phyloP scores from a whole-genome alignment of 2,329 filamentous ascomycete genomes.

The Fusarium begoniae region DNA sequence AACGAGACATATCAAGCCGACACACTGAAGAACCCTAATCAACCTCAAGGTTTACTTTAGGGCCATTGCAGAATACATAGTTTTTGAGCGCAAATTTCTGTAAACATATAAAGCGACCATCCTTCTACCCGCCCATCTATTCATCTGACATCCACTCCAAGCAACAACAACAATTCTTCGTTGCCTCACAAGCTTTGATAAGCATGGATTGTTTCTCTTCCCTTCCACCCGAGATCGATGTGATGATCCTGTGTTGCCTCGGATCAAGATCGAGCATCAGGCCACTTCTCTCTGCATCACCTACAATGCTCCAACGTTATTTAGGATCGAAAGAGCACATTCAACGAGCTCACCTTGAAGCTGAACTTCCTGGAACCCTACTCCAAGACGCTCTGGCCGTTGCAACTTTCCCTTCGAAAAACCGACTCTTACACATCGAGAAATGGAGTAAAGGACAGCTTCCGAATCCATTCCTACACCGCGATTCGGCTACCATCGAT shows the following conservation, averaged over 20 bases:
- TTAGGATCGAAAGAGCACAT: not conserved
- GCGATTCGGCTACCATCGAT: not conserved
- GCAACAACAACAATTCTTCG: not conserved
- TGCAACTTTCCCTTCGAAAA: not conserved
- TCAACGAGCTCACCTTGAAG: not conserved
- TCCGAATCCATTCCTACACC: not conserved
- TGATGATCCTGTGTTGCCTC: not conserved
- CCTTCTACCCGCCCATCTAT: not conserved
- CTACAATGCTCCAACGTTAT: not conserved
- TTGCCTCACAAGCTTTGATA: not conserved
- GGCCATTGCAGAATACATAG: not conserved
- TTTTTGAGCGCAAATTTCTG: not conserved
- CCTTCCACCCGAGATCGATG: not conserved
- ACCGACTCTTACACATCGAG: rapidly evolving
- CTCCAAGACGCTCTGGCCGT: not conserved
- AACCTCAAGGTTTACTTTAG: not conserved
- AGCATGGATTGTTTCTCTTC: not conserved
- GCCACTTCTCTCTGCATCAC: not conserved
- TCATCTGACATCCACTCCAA: not conserved
- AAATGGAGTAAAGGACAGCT: not conserved
- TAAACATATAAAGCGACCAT: not conserved
- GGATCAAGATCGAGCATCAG: not conserved
- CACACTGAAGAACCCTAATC: too few species aligned
- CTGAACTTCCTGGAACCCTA: not conserved
- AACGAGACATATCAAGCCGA: too few species aligned